Conservation (phyloP, 805 yeast species). For the Lipomyces oligophaga region DNA sequence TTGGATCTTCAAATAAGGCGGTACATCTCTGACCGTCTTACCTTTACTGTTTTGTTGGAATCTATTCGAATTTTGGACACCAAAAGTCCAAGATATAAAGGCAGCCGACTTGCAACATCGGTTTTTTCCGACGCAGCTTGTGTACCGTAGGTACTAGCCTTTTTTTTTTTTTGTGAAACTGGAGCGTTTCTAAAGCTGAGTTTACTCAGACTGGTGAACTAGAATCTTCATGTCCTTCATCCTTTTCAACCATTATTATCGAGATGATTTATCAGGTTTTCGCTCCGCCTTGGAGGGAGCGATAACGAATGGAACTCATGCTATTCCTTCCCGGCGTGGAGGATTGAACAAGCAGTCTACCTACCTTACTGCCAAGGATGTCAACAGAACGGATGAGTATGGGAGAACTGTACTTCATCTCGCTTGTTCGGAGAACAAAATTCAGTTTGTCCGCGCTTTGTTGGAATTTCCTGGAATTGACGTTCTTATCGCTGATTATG, state of each 20-base stretch:
- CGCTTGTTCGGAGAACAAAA: conserved; percentile 49
- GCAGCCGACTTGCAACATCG: no score
- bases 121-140: no score
- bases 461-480: conserved; percentile 50
- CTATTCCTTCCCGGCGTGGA: background rate
- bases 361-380: conserved; percentile 13
- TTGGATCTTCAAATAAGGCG: no score
- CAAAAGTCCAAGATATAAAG: no score
- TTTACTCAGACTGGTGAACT: no score
- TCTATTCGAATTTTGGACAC: no score
- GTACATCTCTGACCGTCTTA: no score
- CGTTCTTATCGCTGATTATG: conserved; percentile 53
- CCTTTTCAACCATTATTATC: conserved; percentile 21
- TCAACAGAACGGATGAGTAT: conserved; percentile 25
- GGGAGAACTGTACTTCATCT: conserved; percentile 52
- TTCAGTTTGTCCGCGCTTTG: conserved; percentile 46
- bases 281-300: conserved; percentile 7
- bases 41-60: no score
- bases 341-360: background rate
- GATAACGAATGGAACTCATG: background rate
- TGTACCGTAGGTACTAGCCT: no score
- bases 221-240: conserved; percentile 9
- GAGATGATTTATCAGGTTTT: conserved; percentile 23
- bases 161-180: no score
- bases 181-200: no score